Percentiles rank a stretch among this genome's conserved stretches.
Evolutionary conservation across 2,329 filamentous ascomycete genomes (phyloP).

Genomic region (Orbilia brochopaga): DNA sequence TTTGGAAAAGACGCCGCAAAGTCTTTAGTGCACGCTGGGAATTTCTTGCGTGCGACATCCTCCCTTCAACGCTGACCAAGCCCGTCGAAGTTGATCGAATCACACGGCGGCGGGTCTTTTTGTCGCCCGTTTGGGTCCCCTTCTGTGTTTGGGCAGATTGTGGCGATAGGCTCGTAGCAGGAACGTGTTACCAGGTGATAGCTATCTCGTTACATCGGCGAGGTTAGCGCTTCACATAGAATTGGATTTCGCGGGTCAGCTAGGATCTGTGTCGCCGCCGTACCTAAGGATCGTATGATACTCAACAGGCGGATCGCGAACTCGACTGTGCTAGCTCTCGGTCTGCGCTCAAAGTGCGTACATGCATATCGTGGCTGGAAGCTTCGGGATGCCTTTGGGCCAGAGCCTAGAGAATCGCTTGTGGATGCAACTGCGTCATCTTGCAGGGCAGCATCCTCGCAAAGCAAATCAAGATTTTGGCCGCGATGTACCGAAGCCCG

Average conservation of each 20-base stretch:
- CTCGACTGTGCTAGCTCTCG: neutral
- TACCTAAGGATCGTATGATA: neutral
- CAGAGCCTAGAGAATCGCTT: neutral
- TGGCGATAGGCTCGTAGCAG: conserved; percentile 2
- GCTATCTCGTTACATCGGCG: neutral
- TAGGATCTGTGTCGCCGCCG: neutral
- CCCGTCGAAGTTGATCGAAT: conserved; percentile 39
- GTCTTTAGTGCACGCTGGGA: neutral
- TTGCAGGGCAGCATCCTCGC: conserved; percentile 30
- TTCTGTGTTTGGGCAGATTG: conserved; percentile 15
- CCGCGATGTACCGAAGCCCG: conserved; percentile 48
- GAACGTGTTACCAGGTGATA: neutral
- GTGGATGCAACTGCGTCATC: conserved; percentile 38
- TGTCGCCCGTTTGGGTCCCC: conserved; percentile 32
- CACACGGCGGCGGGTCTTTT: conserved; percentile 29
- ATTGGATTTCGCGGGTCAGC: neutral
- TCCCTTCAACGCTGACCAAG: conserved; percentile 25
- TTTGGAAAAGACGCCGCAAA: conserved; percentile 4
- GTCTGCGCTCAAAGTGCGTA: neutral
- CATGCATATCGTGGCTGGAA: conserved; percentile 29
- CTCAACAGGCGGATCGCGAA: neutral
- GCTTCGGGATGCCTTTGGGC: neutral
- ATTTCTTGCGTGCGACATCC: conserved; percentile 21
- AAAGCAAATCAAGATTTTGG: conserved; percentile 49
- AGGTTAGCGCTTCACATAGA: neutral